Percentiles rank a stretch among this genome's conserved stretches.
Conservation (phyloP, 495 filamentous ascomycete species). For the Aspergillus indologenus region DNA sequence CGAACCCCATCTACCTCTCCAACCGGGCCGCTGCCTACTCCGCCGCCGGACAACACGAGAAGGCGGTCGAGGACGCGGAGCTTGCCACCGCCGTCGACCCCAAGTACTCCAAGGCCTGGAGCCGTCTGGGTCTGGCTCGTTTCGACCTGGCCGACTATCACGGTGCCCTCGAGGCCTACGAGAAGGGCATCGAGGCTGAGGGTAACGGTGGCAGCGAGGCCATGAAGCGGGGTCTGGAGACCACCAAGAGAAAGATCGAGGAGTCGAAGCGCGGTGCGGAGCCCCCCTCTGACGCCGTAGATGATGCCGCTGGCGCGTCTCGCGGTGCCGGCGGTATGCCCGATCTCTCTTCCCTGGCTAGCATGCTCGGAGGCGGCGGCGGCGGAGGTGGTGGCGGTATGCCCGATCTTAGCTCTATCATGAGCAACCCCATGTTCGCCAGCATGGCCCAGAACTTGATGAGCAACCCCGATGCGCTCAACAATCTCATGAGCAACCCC, state of each 20-base stretch:
- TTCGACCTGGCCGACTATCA: conserved; percentile 88
- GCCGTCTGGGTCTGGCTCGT: conserved; percentile 79
- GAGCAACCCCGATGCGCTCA: conserved; percentile 89
- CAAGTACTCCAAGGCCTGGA: conserved; percentile 95
- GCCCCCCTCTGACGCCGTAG: conserved; percentile 50
- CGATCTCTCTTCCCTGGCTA: conserved; percentile 67
- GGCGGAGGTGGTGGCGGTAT: conserved; percentile 76
- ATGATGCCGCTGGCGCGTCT: conserved; percentile 44
- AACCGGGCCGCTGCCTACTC: conserved; percentile 94
- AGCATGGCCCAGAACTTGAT: conserved; percentile 95
- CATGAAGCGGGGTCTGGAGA: conserved; percentile 95
- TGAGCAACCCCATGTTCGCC: conserved; percentile 97
- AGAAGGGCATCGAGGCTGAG: conserved; percentile 88
- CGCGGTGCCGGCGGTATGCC: conserved; percentile 69
- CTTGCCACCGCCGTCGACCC: conserved; percentile 81
- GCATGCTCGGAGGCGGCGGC: conserved; percentile 64
- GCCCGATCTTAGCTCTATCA: conserved; percentile 80
- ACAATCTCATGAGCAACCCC: conserved; percentile 92
- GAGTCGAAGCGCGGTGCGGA: conserved; percentile 55
- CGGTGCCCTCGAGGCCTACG: conserved; percentile 91
- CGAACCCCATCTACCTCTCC: conserved; percentile 93
- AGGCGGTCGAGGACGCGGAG: conserved; percentile 82
- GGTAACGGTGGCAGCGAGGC: conserved; percentile 76
- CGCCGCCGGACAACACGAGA: conserved; percentile 73
- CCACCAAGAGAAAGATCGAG: conserved; percentile 76